Base-by-base conservation (phyloP, 139 green algal species). In the Coelastrella sp. region DNA sequence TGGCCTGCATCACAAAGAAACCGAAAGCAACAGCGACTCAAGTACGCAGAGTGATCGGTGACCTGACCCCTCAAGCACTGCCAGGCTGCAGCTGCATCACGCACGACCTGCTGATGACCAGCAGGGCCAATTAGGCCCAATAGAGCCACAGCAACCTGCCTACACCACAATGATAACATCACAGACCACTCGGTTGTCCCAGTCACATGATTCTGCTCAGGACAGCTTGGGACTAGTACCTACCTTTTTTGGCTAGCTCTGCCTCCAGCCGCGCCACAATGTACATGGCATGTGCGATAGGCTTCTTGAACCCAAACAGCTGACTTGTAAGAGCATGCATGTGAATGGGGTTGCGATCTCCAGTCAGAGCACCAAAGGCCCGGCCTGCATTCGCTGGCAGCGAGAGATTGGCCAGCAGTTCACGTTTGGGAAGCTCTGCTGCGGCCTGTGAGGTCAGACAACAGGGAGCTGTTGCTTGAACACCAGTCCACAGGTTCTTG, bases 241-340 rank as follows among this genome's bases (percentile, higher is more conserved):
- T 49, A 89, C 93, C 93, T 27, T 82, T 76, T 6, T 87, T 93
- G 12, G 65, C 61, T 66, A 95, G 61, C 14, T 87, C 81, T 14
- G 91, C 92, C 79, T 95, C 93, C 0, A 93, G 85, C 6, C 86
- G 49, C 27, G 89, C 87, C 57, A 94, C 90, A 25, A 95, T 88
- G 89, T 89, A 96, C 80, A 96, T 92, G 59, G 94, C 93, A 76
- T 96, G 94, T 4, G 92, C 93, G 75, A 96, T 96, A 58, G 93
- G 93, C 63, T 91, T 88, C 90, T 94, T 94, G 89, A 95, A 96
- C 27, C 94, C 93, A 90, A 96, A 96, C 84, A 95, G 87, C 6
- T 80, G 58, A 24, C 87, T 87, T 17, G 89, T 94, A 9, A 85
- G 4, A 4, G 91, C 12, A 80, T 93, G 66, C 7, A 93, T 82